Percentiles rank a stretch among this genome's conserved stretches.
These are phyloP conservation scores for Xylaria sp. DNA, from an alignment of 2,329 filamentous ascomycete species.

Conservation along the genomic window DNA sequence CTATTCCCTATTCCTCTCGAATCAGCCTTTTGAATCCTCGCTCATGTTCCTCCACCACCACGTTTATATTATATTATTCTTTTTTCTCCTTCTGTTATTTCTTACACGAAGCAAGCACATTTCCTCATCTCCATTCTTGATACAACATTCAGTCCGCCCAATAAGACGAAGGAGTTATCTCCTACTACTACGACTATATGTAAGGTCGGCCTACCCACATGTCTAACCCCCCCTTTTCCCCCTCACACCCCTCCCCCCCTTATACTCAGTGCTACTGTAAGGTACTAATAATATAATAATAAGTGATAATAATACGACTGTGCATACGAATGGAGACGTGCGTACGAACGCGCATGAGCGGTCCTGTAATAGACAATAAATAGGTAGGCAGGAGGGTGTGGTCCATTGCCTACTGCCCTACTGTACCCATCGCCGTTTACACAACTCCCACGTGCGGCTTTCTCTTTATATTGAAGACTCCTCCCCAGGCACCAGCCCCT, in stretches of 20 bases:
- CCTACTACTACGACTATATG: neutral
- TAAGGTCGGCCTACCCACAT: too few relatives aligned
- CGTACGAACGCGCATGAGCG: slow-evolving; percentile 1
- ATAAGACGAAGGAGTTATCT: neutral
- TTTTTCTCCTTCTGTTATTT: neutral
- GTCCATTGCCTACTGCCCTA: neutral
- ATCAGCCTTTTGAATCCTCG: slow-evolving; percentile 7
- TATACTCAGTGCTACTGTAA: neutral
- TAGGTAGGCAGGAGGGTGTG: neutral
- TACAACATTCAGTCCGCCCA: neutral
- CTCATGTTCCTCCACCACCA: slow-evolving; percentile 18
- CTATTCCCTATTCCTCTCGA: slow-evolving; percentile 1
- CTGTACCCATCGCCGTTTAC: neutral
- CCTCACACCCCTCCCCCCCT: neutral
- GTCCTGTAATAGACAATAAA: neutral
- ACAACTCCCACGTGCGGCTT: slow-evolving; percentile 19
- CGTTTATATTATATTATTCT: neutral
- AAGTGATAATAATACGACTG: slow-evolving; percentile 2
- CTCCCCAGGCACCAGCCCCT: too few relatives aligned
- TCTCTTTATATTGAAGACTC: neutral
- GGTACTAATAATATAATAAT: slow-evolving; percentile 1
- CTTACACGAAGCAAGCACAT: neutral
- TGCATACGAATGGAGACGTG: neutral
- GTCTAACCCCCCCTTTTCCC: neutral
- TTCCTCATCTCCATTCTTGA: slow-evolving; percentile 2